Evolutionary conservation across 495 filamentous ascomycete genomes (phyloP).

Genomic region (Neurospora pannonica): DNA sequence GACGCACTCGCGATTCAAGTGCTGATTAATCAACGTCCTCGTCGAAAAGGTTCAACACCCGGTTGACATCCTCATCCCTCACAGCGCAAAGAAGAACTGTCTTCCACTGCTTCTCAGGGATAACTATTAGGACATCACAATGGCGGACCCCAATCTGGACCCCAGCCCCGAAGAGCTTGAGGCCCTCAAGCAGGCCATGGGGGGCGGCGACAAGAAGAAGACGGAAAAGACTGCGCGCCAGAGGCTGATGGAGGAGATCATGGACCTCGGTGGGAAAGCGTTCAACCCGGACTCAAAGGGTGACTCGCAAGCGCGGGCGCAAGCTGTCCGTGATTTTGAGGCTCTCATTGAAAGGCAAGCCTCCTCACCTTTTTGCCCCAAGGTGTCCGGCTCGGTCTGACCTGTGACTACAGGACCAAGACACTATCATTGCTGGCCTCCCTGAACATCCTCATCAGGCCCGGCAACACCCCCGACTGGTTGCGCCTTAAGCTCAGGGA

Average conservation of each 20-base stretch:
- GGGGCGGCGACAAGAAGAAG: not conserved
- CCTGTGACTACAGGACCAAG: constrained; percentile 26
- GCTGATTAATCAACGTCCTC: not conserved
- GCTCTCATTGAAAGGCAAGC: constrained; percentile 33
- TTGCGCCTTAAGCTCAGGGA: constrained; percentile 45
- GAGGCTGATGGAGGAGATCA: constrained; percentile 22
- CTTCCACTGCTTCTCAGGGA: not conserved
- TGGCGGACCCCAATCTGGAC: not conserved
- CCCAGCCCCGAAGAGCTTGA: not conserved
- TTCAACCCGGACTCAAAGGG: constrained; percentile 28
- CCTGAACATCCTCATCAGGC: constrained; percentile 38
- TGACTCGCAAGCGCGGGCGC: constrained; percentile 17
- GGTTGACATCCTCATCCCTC: not conserved
- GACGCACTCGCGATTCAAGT: not conserved
- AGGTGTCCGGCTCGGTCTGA: constrained; percentile 16
- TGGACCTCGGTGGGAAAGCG: constrained; percentile 29
- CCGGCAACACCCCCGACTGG: constrained; percentile 34
- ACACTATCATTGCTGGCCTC: constrained; percentile 35
- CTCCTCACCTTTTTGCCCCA: not conserved
- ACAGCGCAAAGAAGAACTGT: not conserved
- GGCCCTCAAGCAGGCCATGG: not conserved
- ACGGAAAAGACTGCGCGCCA: constrained; percentile 14
- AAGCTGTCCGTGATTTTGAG: constrained; percentile 23
- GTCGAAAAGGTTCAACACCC: not conserved
- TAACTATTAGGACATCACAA: not conserved